These are phyloP conservation scores for Mimosa pudica DNA, from an alignment of 306 rosid species.

Conservation along the genomic window DNA sequence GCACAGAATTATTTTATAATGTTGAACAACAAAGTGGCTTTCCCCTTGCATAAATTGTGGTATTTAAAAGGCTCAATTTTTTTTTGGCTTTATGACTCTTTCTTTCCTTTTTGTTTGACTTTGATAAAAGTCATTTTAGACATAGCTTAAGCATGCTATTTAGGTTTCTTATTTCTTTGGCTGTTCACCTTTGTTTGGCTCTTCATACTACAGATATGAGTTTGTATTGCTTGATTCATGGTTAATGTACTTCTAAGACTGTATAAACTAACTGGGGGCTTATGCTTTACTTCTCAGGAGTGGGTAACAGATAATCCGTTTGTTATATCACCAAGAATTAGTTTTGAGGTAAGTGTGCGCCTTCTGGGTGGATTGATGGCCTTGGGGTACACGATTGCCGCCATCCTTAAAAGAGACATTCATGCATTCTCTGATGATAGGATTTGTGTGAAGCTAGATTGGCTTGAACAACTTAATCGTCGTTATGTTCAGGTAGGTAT, in stretches of 20 bases:
- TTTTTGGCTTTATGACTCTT: background rate
- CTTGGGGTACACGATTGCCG: slow-evolving; percentile 94
- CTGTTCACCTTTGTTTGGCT: slow-evolving; percentile 7
- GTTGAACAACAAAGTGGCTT: background rate
- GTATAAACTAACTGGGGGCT: slow-evolving; percentile 32
- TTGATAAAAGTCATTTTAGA: slow-evolving; percentile 8
- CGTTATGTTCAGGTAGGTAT: slow-evolving; percentile 82
- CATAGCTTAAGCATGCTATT: slow-evolving; percentile 17
- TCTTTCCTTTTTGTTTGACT: background rate
- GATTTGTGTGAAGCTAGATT: slow-evolving; percentile 84
- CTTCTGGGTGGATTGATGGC: slow-evolving; percentile 99
- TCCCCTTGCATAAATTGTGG: background rate
- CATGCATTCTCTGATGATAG: slow-evolving; percentile 78
- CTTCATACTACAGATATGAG: background rate
- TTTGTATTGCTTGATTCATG: background rate
- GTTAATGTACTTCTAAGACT: background rate
- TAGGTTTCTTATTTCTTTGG: slow-evolving; percentile 26
- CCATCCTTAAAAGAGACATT: slow-evolving; percentile 91
- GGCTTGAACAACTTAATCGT: slow-evolving; percentile 93
- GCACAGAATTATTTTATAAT: background rate
- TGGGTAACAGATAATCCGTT: slow-evolving; percentile 97
- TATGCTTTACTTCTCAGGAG: slow-evolving; percentile 61
- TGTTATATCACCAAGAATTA: slow-evolving; percentile 98
- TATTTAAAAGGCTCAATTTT: background rate
- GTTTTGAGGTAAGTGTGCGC: slow-evolving; percentile 98